Percentiles rank a stretch among this genome's conserved stretches.
Evolutionary conservation across 768 basidiomycete species (phyloP).

Genomic region (Royoungia palumana): DNA sequence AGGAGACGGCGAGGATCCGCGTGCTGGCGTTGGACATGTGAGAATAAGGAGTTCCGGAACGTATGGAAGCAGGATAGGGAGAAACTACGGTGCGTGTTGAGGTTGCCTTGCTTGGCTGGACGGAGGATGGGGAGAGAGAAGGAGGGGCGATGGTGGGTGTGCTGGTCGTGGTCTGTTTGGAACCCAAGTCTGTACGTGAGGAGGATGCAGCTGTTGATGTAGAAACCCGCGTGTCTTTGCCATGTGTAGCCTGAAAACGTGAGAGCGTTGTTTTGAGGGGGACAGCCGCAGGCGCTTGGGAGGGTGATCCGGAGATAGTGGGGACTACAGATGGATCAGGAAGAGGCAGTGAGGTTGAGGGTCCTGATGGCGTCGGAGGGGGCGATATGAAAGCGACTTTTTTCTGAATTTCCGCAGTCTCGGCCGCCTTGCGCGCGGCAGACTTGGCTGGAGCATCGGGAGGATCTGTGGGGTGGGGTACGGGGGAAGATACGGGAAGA

Average conservation of each 20-base stretch:
- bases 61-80: conserved; percentile 69
- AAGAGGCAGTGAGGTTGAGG: conserved; percentile 47
- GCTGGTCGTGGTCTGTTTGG: conserved; percentile 41
- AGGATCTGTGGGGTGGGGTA: conserved; percentile 20
- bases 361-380: conserved; percentile 61
- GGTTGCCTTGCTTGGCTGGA: conserved; percentile 51
- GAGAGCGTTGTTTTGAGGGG: conserved; percentile 64
- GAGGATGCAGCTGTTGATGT: conserved; percentile 56
- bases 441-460: conserved; percentile 26
- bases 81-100: conserved; percentile 61
- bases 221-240: conserved; percentile 64
- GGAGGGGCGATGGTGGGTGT: conserved; percentile 54
- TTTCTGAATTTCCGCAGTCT: conserved; percentile 58
- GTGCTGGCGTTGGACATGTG: conserved; percentile 70
- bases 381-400: conserved; percentile 88
- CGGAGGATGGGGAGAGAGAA: conserved; percentile 54
- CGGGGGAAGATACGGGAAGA: conserved; percentile 34
- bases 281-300: conserved; percentile 28
- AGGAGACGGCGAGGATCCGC: conserved; percentile 70
- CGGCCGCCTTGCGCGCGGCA: conserved; percentile 38
- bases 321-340: conserved; percentile 43
- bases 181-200: conserved; percentile 60
- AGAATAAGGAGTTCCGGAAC: conserved; percentile 80
- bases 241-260: conserved; percentile 73
- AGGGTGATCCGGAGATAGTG: conserved; percentile 30